Conservation (phyloP, 2,329 filamentous ascomycete genomes). For the Phialophora chinensis region DNA sequence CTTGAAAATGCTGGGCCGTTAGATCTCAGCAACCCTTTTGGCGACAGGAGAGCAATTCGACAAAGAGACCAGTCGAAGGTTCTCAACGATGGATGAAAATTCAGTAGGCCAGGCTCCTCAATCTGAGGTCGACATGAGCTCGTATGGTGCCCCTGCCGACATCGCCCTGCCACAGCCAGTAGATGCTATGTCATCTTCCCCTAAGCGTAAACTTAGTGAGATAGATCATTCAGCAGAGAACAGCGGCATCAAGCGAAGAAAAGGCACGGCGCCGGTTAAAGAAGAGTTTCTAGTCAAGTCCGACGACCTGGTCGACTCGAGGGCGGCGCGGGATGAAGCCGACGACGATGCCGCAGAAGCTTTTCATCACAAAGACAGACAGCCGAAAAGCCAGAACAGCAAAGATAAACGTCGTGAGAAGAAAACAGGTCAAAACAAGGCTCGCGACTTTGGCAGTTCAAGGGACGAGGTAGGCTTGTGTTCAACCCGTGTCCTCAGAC, state of each 20-base stretch:
- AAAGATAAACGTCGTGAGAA: conserved; percentile 64
- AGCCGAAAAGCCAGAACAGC: conserved; percentile 47
- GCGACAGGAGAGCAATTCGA: not conserved
- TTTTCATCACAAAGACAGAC: conserved; percentile 53
- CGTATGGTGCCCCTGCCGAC: conserved; percentile 6
- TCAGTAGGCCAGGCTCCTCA: conserved; percentile 14
- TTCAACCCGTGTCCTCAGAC: conserved; percentile 69
- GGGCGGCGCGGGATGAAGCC: conserved; percentile 46
- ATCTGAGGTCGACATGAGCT: conserved; percentile 8
- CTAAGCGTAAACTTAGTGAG: conserved; percentile 64
- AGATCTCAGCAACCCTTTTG: not conserved
- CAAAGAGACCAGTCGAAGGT: not conserved
- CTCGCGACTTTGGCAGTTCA: conserved; percentile 79
- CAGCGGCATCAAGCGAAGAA: conserved; percentile 48
- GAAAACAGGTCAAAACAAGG: conserved; percentile 78
- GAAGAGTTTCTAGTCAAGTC: conserved; percentile 63
- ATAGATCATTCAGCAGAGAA: conserved; percentile 39
- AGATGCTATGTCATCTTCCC: conserved; percentile 45
- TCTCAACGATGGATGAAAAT: conserved; percentile 14
- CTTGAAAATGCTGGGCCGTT: not conserved
- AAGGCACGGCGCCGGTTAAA: conserved; percentile 73
- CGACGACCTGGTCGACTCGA: conserved; percentile 38
- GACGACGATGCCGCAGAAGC: conserved; percentile 67
- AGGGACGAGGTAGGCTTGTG: conserved; percentile 80
- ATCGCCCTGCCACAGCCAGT: not conserved